Base-by-base conservation (phyloP, 257 asterid species). In the Solanum piurae region DNA sequence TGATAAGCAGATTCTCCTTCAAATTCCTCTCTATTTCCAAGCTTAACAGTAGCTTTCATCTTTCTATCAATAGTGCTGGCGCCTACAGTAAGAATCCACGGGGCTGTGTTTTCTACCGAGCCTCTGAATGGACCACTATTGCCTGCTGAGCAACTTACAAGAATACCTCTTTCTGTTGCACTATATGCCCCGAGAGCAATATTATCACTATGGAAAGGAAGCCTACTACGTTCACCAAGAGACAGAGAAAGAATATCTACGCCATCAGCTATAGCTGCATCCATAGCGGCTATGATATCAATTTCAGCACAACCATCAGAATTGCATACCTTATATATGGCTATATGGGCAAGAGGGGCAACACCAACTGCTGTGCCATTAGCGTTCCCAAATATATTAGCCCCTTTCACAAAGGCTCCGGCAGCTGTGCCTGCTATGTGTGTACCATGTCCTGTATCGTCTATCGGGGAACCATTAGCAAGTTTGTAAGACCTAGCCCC, bases 261-360 rank as follows among this genome's bases (percentile, higher is more conserved):
- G 0, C 91, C 92, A 13, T 94, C 96, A 52, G 85, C 92, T 23
- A 94, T 91, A 9, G 95, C 95, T 6, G 77, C 23, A 58, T 93
- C 96, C 90, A 93, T 91, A 1, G 88, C 95, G 0, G 96, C 96
- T 42, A 93, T 12, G 2, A 88, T 13, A 23, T 42, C 91, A 4
- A 88, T 89, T 4, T 90, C 94, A 0, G 29, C 5, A 52, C 96
- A 94, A 5, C 23, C 27, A 16, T 21, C 29, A 29, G 4, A 20
- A 4, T 0, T 0, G 42, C 95, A 93, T 2, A 87, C 93, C 74
- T 89, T 94, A 90, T 93, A 94, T 3, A 91, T 31, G 3, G 97
- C 97, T 58, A 94, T 49, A 84, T 94, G 94, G 75, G 95, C 94
- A 36, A 84, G 92, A 9, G 95, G 95, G 3, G 94, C 95, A 31